Conservation (phyloP, 2,329 filamentous ascomycete species). For the Aureobasidium sp. region DNA sequence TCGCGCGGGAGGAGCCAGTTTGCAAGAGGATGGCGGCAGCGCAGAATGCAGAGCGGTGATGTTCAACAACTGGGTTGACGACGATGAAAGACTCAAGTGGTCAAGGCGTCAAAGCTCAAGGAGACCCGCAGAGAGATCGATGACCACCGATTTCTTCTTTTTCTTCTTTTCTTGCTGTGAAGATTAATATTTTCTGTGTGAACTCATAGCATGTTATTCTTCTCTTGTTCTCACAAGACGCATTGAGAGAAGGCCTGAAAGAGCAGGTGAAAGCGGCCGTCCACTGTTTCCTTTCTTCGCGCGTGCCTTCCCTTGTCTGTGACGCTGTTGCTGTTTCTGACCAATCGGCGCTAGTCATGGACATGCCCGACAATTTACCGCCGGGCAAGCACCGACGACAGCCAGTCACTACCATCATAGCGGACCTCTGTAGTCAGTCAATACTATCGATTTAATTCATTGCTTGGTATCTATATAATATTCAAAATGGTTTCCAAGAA, state of each 20-base stretch:
- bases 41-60: slow-evolving; percentile 11
- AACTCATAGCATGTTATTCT: not conserved
- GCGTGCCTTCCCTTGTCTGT: not conserved
- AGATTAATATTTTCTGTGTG: not conserved
- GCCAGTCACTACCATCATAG: slow-evolving; percentile 18
- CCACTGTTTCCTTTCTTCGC: not conserved
- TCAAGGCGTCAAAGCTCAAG: slow-evolving; percentile 11
- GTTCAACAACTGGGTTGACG: slow-evolving; percentile 11
- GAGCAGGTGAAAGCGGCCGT: not conserved
- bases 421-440: not conserved
- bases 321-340: not conserved
- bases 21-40: slow-evolving; percentile 2
- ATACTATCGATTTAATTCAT: not conserved
- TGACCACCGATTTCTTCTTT: not conserved
- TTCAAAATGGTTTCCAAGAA: slow-evolving; percentile 59
- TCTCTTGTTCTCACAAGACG: not conserved
- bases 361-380: slow-evolving; percentile 5
- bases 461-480: not conserved
- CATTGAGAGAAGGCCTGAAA: not conserved
- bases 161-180: not conserved
- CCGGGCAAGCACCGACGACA: not conserved
- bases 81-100: slow-evolving; percentile 13
- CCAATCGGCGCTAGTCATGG: slow-evolving; percentile 7
- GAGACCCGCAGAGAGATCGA: slow-evolving; percentile 1
- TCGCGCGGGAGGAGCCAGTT: not conserved